phyloP scores from a whole-genome alignment of 2,329 filamentous ascomycete genomes.

The Aspergillus quadricinctus region DNA sequence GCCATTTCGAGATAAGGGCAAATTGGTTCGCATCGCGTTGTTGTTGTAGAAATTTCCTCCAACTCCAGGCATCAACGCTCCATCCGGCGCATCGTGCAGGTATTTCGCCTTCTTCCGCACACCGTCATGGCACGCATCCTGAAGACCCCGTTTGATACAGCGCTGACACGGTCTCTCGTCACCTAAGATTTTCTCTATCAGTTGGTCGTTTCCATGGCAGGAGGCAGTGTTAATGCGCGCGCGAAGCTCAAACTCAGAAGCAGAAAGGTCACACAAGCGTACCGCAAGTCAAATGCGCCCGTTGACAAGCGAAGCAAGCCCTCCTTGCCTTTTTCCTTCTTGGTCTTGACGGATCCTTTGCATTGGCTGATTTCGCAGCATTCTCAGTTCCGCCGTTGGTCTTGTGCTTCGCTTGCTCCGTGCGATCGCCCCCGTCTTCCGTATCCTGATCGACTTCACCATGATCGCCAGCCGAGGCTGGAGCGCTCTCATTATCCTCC shows the following conservation, averaged over 20 bases:
- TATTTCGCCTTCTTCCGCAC: conserved; percentile 99
- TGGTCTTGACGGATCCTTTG: conserved; percentile 86
- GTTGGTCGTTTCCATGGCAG: conserved; percentile 6
- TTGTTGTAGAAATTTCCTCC: conserved; percentile 58
- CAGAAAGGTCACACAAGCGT: conserved; percentile 47
- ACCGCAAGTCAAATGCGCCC: conserved; percentile 97
- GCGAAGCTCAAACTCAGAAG: conserved; percentile 4
- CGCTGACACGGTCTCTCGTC: conserved; percentile 91
- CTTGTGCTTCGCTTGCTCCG: conserved; percentile 39
- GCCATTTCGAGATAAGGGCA: conserved; percentile 31
- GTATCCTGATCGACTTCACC: conserved; percentile 36
- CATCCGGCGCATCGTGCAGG: conserved; percentile 88
- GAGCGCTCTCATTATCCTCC: conserved; percentile 29
- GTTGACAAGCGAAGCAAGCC: conserved; percentile 94
- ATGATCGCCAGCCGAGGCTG: conserved; percentile 33
- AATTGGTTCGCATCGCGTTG: conserved; percentile 28
- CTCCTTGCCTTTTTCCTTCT: conserved; percentile 92
- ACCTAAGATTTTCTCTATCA: conserved; percentile 52
- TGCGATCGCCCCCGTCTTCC: conserved; percentile 32
- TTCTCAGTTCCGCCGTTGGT: conserved; percentile 54
- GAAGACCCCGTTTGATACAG: conserved; percentile 88
- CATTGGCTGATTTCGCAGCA: conserved; percentile 57
- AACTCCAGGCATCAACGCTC: conserved; percentile 82
- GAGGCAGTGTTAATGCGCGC: conserved; percentile 5
- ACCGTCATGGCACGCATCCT: conserved; percentile 89